Conservation (phyloP, 371 early-diverging fungal genomes). For the Rhizopus microsporus region DNA sequence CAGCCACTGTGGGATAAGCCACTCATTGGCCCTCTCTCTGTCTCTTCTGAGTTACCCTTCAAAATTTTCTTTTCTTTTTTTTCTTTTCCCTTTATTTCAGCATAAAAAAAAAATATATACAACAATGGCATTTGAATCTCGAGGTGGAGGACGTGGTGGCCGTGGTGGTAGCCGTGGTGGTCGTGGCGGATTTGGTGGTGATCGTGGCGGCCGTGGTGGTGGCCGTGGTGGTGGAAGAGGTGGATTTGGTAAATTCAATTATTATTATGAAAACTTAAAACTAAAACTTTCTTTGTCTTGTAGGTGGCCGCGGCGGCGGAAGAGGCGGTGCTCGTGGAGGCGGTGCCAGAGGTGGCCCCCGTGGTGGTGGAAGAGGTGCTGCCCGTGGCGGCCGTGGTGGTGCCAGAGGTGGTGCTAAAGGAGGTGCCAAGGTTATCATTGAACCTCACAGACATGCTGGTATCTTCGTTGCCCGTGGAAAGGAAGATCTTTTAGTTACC, state of each 20-base stretch:
- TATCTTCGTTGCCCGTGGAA: slow-evolving; percentile 98
- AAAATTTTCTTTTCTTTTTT: slow-evolving; percentile 3
- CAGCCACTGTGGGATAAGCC: slow-evolving; percentile 3
- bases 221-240: slow-evolving; percentile 42
- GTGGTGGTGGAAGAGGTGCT: slow-evolving; percentile 67
- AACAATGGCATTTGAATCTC: slow-evolving; percentile 42
- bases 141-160: slow-evolving; percentile 42
- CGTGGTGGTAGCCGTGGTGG: slow-evolving; percentile 38
- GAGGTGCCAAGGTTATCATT: slow-evolving; percentile 92
- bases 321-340: slow-evolving; percentile 42
- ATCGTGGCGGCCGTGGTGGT: slow-evolving; percentile 50
- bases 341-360: slow-evolving; percentile 42
- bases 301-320: slow-evolving; percentile 34
- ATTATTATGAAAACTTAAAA: slow-evolving; percentile 2
- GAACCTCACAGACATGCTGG: slow-evolving; percentile 98
- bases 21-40: background rate
- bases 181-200: slow-evolving; percentile 53
- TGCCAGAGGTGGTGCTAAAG: slow-evolving; percentile 75
- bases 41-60: background rate
- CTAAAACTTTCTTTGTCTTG: slow-evolving; percentile 6
- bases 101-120: background rate
- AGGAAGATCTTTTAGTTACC: slow-evolving; percentile 99
- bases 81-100: slow-evolving; percentile 8
- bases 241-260: slow-evolving; percentile 17
- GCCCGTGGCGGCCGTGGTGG: slow-evolving; percentile 66